phyloP scores from a whole-genome alignment of 2,329 filamentous ascomycete genomes.

The Fusarium albidum region DNA sequence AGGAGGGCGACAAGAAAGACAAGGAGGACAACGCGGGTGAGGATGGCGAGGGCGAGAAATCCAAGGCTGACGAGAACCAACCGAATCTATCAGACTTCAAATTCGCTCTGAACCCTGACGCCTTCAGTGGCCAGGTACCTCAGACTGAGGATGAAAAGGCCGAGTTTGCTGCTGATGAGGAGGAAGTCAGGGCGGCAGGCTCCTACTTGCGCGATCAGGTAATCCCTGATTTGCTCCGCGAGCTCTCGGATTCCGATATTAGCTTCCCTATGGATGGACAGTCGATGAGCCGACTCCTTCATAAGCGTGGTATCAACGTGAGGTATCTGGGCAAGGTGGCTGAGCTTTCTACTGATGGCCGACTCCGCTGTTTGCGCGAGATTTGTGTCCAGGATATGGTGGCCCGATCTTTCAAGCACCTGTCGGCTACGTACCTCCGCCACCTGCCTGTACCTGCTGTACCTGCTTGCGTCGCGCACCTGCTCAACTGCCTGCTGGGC shows the following conservation, averaged over 20 bases:
- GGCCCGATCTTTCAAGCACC: slow-evolving; percentile 93
- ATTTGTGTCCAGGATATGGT: slow-evolving; percentile 93
- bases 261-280: slow-evolving; percentile 99
- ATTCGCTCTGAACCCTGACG: slow-evolving; percentile 92
- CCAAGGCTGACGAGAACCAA: slow-evolving; percentile 56
- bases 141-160: slow-evolving; percentile 91
- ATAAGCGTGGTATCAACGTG: slow-evolving; percentile 97
- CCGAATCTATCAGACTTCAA: slow-evolving; percentile 89
- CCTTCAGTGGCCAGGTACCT: slow-evolving; percentile 90
- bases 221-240: slow-evolving; percentile 85
- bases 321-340: slow-evolving; percentile 92
- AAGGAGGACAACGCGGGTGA: slow-evolving; percentile 42
- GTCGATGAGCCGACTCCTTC: slow-evolving; percentile 85
- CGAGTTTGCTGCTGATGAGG: slow-evolving; percentile 83
- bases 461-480: slow-evolving; percentile 81
- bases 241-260: slow-evolving; percentile 90
- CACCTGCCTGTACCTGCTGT: slow-evolving; percentile 81
- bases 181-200: slow-evolving; percentile 86
- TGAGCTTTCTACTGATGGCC: slow-evolving; percentile 71
- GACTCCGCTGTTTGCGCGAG: slow-evolving; percentile 78
- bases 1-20: slow-evolving; percentile 36
- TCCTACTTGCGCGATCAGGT: slow-evolving; percentile 77
- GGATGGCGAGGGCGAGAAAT: slow-evolving; percentile 41
- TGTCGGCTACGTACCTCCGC: slow-evolving; percentile 80
- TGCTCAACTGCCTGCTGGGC: slow-evolving; percentile 93